These are phyloP conservation scores for Colletotrichum falcatum DNA, from an alignment of 2,329 filamentous ascomycete species.

Conservation along the genomic window DNA sequence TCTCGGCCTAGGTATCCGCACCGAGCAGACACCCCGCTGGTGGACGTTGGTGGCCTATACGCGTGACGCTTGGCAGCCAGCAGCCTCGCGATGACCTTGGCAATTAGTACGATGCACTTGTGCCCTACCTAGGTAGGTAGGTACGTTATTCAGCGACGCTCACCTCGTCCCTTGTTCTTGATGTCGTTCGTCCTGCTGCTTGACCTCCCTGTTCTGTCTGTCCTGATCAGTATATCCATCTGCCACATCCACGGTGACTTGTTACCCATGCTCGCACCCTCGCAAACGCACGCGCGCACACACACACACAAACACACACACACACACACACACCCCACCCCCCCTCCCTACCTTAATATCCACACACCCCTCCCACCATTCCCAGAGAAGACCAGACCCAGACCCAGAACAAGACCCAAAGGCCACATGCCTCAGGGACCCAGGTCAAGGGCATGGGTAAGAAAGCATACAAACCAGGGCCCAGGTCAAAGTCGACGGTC, in stretches of 20 bases:
- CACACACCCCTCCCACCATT: neutral
- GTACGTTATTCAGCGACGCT: neutral
- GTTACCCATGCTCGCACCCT: neutral
- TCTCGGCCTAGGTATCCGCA: slow-evolving; percentile 18
- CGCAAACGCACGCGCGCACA: neutral
- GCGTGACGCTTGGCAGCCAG: neutral
- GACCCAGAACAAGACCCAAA: neutral
- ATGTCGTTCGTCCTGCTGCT: neutral
- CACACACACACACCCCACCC: slow-evolving; percentile 1
- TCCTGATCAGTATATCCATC: neutral
- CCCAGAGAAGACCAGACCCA: neutral
- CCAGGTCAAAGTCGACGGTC: neutral
- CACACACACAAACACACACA: no score
- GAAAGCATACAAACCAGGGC: slow-evolving; percentile 15
- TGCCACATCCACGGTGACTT: neutral
- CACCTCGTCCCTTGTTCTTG: neutral
- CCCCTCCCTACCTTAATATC: neutral
- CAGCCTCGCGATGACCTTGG: neutral
- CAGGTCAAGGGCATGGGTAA: slow-evolving; percentile 21
- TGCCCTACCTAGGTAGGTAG: neutral
- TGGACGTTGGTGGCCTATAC: neutral
- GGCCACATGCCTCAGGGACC: slow-evolving; percentile 9
- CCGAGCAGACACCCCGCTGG: slow-evolving; percentile 11
- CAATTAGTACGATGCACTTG: neutral
- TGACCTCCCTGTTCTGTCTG: neutral